Evolutionary conservation across 2,329 filamentous ascomycete species (phyloP).

Genomic region (Geosmithia putterillii): DNA sequence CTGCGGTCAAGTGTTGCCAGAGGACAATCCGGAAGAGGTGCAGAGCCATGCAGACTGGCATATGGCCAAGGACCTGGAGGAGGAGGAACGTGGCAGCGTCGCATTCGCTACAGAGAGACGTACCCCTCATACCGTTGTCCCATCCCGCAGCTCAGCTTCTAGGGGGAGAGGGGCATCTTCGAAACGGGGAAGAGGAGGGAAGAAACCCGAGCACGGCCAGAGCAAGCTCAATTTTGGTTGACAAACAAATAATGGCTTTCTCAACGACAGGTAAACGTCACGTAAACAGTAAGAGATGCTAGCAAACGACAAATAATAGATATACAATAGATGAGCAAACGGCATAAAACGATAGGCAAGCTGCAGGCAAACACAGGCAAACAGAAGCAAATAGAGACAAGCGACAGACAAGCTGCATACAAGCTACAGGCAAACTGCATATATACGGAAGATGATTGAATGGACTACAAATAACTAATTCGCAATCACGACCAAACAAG

Average conservation of each 20-base stretch:
- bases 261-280: no score
- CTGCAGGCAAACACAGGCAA: no score
- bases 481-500: no score
- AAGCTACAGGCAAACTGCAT: no score
- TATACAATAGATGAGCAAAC: no score
- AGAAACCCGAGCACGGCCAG: conserved; percentile 41
- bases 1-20: conserved; percentile 47
- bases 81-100: conserved; percentile 40
- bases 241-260: no score
- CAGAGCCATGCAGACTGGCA: conserved; percentile 89
- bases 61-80: conserved; percentile 75
- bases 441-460: no score
- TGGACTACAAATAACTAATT: no score
- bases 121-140: conserved; percentile 1
- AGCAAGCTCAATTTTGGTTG: conserved; percentile 48
- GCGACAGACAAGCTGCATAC: no score
- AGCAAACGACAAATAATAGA: not conserved
- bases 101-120: conserved; percentile 25
- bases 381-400: no score
- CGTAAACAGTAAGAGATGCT: not conserved
- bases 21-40: conserved; percentile 38
- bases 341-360: no score
- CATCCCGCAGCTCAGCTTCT: conserved; percentile 15
- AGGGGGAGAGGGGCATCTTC: conserved; percentile 19
- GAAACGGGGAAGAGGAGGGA: conserved; percentile 25